Evolutionary conservation across 192 early-diverging fungal genomes (phyloP).

Genomic region (Chytriomyces hyalinus): DNA sequence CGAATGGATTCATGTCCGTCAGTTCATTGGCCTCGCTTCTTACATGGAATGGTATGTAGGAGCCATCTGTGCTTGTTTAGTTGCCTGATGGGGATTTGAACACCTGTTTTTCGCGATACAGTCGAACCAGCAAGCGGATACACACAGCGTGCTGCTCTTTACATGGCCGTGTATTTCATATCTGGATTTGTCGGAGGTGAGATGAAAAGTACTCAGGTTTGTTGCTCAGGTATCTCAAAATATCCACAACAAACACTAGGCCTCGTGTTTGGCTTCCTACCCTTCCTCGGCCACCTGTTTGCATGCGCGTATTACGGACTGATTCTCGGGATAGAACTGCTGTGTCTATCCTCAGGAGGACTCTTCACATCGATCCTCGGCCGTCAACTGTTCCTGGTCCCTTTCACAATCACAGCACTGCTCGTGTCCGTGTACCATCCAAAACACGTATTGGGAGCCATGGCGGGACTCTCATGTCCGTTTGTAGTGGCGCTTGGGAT

Average conservation of each 20-base stretch:
- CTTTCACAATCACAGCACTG: neutral
- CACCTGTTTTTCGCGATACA: neutral
- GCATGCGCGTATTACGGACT: neutral
- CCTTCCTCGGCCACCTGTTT: neutral
- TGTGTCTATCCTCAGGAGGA: slow-evolving; percentile 19
- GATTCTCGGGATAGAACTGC: slow-evolving; percentile 4
- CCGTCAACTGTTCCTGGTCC: slow-evolving; percentile 6
- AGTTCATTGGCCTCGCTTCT: neutral
- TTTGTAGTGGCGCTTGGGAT: slow-evolving; percentile 19
- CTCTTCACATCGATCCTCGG: neutral
- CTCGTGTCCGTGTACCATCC: slow-evolving; percentile 10
- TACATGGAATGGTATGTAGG: slow-evolving; percentile 22
- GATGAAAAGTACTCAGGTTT: neutral
- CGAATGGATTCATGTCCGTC: slow-evolving; percentile 2
- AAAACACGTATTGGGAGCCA: neutral
- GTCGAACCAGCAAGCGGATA: slow-evolving; percentile 18
- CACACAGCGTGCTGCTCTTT: slow-evolving; percentile 16
- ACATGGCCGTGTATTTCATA: neutral
- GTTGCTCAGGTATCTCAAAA: neutral
- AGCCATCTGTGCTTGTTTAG: neutral
- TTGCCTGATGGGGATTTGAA: neutral
- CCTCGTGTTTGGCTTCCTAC: neutral
- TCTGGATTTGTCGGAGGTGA: slow-evolving; percentile 22
- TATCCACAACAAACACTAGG: neutral
- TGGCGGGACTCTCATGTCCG: neutral